phyloP scores from a whole-genome alignment of 305 asterid species.

The Caryopteris hybrid region DNA sequence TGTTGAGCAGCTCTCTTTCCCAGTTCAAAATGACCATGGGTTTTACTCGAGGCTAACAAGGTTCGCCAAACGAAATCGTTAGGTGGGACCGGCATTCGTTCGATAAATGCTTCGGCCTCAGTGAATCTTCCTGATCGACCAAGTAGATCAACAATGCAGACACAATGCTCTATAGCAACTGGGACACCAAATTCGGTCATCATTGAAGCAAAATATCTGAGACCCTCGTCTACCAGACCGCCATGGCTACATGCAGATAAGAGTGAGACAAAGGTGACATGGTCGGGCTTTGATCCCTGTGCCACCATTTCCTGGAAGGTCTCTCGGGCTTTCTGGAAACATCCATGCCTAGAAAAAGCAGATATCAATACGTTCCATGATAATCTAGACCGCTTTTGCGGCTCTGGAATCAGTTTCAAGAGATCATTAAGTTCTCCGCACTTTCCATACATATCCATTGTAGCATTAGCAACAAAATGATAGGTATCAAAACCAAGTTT shows the following conservation, averaged over 20 bases:
- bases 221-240: slow-evolving; percentile 80
- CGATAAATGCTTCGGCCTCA: slow-evolving; percentile 68
- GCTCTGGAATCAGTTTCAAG: slow-evolving; percentile 57
- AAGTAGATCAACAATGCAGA: slow-evolving; percentile 77
- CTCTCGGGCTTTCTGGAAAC: slow-evolving; percentile 49
- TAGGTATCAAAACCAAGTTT: slow-evolving; percentile 55
- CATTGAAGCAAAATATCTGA: slow-evolving; percentile 60
- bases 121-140: slow-evolving; percentile 74
- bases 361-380: slow-evolving; percentile 82
- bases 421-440: slow-evolving; percentile 71
- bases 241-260: slow-evolving; percentile 93
- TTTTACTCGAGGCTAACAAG: slow-evolving; percentile 63
- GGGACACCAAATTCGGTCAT: slow-evolving; percentile 50
- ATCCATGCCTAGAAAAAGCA: slow-evolving; percentile 73
- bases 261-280: slow-evolving; percentile 80
- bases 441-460: slow-evolving; percentile 92
- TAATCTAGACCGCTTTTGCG: slow-evolving; percentile 42
- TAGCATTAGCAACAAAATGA: slow-evolving; percentile 54
- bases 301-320: slow-evolving; percentile 63
- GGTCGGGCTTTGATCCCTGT: slow-evolving; percentile 55
- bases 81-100: slow-evolving; percentile 67
- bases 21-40: slow-evolving; percentile 56
- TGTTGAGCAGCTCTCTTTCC: slow-evolving; percentile 59
- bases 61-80: slow-evolving; percentile 78
- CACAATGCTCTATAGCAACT: slow-evolving; percentile 74